phyloP scores from a whole-genome alignment of 192 early-diverging fungal genomes.

The Pilobolus umbonatus region DNA sequence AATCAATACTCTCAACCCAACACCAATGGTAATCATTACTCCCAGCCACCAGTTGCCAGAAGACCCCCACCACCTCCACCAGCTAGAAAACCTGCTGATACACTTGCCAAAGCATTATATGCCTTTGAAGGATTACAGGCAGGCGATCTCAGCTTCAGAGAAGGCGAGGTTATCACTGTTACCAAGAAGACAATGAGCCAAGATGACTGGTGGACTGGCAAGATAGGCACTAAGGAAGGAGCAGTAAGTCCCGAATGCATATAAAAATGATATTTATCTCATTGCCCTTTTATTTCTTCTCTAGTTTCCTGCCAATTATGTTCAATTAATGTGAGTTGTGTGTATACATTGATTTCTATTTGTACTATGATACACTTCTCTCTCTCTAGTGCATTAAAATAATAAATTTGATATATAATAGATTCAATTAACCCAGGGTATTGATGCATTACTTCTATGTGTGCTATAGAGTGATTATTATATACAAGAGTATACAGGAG shows the following conservation, averaged over 20 bases:
- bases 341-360: too few species aligned
- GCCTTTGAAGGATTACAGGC: slow-evolving; percentile 32
- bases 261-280: not conserved
- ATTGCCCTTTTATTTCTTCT: slow-evolving; percentile 14
- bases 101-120: slow-evolving; percentile 34
- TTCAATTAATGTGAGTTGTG: slow-evolving; percentile 15
- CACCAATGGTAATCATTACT: not conserved
- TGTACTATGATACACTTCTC: too few species aligned
- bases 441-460: too few species aligned
- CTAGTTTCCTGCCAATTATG: slow-evolving; percentile 32
- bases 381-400: not conserved
- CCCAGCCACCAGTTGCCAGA: not conserved
- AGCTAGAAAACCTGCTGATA: slow-evolving; percentile 21
- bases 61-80: slow-evolving; percentile 45
- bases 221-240: slow-evolving; percentile 18
- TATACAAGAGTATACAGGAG: too few species aligned
- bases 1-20: not conserved
- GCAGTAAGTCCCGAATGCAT: slow-evolving; percentile 19
- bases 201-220: slow-evolving; percentile 45
- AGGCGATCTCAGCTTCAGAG: slow-evolving; percentile 38
- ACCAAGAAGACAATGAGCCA: slow-evolving; percentile 36
- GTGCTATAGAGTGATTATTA: too few species aligned
- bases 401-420: not conserved
- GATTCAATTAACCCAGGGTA: too few species aligned
- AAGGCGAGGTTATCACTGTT: slow-evolving; percentile 42